Evolutionary conservation across 2,329 filamentous ascomycete genomes (phyloP), one percentile per base, ranked within the genome.

Genomic region (Chalara sp.): DNA sequence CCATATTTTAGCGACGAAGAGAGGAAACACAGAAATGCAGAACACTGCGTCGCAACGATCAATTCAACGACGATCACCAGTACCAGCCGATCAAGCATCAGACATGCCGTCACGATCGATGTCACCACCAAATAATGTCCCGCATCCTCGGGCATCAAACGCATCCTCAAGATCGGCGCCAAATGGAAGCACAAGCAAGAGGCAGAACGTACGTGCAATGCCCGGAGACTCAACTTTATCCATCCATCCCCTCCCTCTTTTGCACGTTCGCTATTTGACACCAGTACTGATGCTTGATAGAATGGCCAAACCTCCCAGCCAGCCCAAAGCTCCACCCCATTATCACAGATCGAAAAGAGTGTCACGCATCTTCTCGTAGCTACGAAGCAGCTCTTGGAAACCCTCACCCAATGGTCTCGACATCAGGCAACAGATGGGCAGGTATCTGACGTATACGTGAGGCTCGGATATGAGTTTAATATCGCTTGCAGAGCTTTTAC

Each of bases 261-360:
- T 21, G 21, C 21, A 21, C 21, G 21, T 21, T 21, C 21, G 21
- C 21, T n/a, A 21, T 32, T 10, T 41, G 7, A 30, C 30, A 47
- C 2, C 12, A 35, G 10, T 46, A 33, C 44, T 46, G n/a, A 46
- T 37, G 8, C 11, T 28, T 43, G 28, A 47, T n/a, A 64, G 59
- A 43, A 45, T 31, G 49, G 47, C 28, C 53, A 48, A 50, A 35
- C 56, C 31, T 32, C 57, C 29, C 56, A 58, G 44, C 57, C 44
- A 44, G 56, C 46, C 39, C 56, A 61, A 32, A 58, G 56, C 51
- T 57, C 57, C 41, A 61, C 60, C 49, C 64, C 64, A 32, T 51
- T 99, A 59, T 96, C 92, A 48, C 92, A 96, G 69, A 99, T 99
- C 70, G 93, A 99, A 74, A 97, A 96, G 75, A 96, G 91, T 67